Evolutionary conservation across 257 asterid genomes (phyloP).

Genomic region (Paulownia fortunei): DNA sequence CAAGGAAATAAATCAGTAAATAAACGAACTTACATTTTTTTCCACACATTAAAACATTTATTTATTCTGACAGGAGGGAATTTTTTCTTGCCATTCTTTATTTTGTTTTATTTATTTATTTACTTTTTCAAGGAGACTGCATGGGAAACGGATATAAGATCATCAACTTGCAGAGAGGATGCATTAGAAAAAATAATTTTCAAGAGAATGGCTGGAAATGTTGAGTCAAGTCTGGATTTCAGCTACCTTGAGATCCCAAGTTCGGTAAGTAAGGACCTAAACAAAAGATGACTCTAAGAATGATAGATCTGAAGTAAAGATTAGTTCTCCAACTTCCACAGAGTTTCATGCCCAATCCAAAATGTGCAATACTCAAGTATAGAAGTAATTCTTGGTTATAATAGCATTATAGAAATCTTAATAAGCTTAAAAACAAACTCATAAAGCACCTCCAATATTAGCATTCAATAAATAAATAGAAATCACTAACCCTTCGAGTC

Average conservation of each 20-base stretch:
- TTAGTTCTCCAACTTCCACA: constrained; percentile 2
- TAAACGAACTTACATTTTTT: not conserved
- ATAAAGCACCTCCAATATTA: not conserved
- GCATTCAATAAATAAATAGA: not conserved
- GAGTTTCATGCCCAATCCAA: not conserved
- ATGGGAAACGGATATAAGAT: not conserved
- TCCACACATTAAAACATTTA: not conserved
- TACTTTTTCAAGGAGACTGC: not conserved
- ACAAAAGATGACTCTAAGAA: not conserved
- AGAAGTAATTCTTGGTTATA: not conserved
- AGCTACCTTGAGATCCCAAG: not conserved
- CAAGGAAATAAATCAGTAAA: not conserved
- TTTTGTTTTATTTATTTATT: not conserved
- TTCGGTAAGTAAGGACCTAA: not conserved
- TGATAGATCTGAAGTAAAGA: not conserved
- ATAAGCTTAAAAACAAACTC: not conserved
- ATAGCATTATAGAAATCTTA: not conserved
- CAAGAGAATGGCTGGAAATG: not conserved
- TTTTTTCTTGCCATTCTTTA: not conserved
- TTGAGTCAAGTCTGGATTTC: not conserved
- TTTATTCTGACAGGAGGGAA: not conserved
- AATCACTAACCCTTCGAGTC: not conserved
- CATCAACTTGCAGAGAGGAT: not conserved
- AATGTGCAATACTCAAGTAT: not conserved
- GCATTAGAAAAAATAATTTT: not conserved